Evolutionary conservation across 2,329 filamentous ascomycete genomes (phyloP).

Genomic region (Scolecobasidium constrictum): DNA sequence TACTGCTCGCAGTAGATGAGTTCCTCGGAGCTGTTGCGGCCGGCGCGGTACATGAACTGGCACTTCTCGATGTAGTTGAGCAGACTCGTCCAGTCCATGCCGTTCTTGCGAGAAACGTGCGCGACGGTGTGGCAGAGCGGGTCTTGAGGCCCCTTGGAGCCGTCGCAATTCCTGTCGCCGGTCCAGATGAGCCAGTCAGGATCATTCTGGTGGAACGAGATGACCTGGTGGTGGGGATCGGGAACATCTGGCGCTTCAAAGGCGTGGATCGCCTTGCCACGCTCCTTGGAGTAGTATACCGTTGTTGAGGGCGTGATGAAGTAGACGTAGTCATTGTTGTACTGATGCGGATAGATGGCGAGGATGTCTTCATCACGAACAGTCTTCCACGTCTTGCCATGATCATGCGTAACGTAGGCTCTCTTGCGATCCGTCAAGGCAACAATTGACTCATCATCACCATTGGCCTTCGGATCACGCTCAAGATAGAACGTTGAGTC

Average conservation of each 20-base stretch:
- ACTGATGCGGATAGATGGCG: constrained; percentile 64
- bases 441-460: constrained; percentile 57
- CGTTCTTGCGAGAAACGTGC: constrained; percentile 68
- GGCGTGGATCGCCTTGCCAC: constrained; percentile 59
- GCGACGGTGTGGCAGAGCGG: constrained; percentile 61
- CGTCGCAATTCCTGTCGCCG: constrained; percentile 54
- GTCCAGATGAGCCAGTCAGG: constrained; percentile 85
- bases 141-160: constrained; percentile 18
- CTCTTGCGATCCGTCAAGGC: constrained; percentile 48
- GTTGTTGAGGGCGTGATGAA: constrained; percentile 62
- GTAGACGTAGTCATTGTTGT: constrained; percentile 77
- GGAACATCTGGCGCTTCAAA: constrained; percentile 60
- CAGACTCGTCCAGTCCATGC: constrained; percentile 63
- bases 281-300: constrained; percentile 73
- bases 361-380: constrained; percentile 53
- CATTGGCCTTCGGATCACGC: constrained; percentile 47
- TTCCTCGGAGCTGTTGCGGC: constrained; percentile 45
- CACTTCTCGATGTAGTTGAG: constrained; percentile 68
- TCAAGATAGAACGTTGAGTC: constrained; percentile 66
- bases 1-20: constrained; percentile 56
- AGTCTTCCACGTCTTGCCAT: constrained; percentile 74
- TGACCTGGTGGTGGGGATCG: constrained; percentile 42
- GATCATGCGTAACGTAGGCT: constrained; percentile 68
- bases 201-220: constrained; percentile 74
- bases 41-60: constrained; percentile 67